These are phyloP conservation scores for Candida khao-thaluensis DNA, from an alignment of 805 yeast genomes.

Conservation along the genomic window DNA sequence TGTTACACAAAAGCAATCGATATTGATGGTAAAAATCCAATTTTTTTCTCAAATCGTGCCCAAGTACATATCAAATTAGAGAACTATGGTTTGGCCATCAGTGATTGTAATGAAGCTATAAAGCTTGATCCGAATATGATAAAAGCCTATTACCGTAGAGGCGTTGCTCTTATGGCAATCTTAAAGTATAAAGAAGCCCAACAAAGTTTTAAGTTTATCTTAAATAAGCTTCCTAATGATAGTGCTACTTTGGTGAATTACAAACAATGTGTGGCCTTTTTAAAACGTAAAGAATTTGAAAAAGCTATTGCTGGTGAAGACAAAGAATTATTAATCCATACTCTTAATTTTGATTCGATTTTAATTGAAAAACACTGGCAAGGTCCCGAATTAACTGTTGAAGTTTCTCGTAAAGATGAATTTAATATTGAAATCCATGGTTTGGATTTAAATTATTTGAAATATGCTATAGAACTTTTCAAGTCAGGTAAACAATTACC, in stretches of 20 bases:
- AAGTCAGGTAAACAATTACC: constrained; percentile 72
- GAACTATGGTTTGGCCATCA: constrained; percentile 79
- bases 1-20: constrained; percentile 74
- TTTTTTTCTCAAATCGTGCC: constrained; percentile 82
- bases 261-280: constrained; percentile 60
- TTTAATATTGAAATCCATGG: constrained; percentile 34
- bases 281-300: constrained; percentile 77
- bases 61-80: constrained; percentile 85
- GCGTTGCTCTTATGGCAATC: constrained; percentile 75
- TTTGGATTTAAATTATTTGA: constrained; percentile 55
- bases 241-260: constrained; percentile 60
- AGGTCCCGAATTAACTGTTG: constrained; percentile 54
- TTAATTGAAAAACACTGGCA: constrained; percentile 52
- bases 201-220: constrained; percentile 63
- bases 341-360: constrained; percentile 48
- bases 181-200: constrained; percentile 73
- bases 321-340: constrained; percentile 46
- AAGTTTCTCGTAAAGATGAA: constrained; percentile 16
- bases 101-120: constrained; percentile 74
- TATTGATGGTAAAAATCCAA: constrained; percentile 54
- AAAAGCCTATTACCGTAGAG: constrained; percentile 86
- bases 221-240: constrained; percentile 66
- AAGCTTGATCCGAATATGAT: constrained; percentile 62
- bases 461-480: constrained; percentile 67
- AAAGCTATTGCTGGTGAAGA: constrained; percentile 80